Evolutionary conservation across 768 basidiomycete genomes (phyloP).

Genomic region (Fomitopsis pulvina): DNA sequence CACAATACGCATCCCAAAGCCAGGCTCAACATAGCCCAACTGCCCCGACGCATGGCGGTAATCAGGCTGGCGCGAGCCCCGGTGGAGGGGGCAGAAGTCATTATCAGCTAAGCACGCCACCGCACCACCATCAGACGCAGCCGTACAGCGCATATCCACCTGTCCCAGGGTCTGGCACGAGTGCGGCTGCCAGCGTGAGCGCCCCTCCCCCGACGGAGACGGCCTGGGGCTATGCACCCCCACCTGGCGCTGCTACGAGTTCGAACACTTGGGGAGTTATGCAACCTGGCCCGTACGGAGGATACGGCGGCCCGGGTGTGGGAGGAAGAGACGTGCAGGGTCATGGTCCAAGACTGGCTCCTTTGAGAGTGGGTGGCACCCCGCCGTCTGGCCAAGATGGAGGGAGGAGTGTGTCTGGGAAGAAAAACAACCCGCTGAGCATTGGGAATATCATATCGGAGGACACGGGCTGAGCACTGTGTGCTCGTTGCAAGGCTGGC

Average conservation of each 20-base stretch:
- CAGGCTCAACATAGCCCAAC: slow-evolving; percentile 21
- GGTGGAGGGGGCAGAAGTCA: slow-evolving; percentile 5
- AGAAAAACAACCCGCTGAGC: slow-evolving; percentile 27
- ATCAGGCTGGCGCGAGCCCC: not conserved
- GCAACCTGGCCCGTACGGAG: not conserved
- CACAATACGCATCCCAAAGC: slow-evolving; percentile 19
- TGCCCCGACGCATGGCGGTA: slow-evolving; percentile 13
- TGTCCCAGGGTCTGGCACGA: slow-evolving; percentile 9
- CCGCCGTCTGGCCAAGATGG: slow-evolving; percentile 8
- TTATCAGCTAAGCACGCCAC: slow-evolving; percentile 22
- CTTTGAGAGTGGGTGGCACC: slow-evolving; percentile 30
- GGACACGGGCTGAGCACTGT: slow-evolving; percentile 13
- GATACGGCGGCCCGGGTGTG: slow-evolving; percentile 17
- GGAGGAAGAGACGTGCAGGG: slow-evolving; percentile 26
- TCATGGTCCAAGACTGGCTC: slow-evolving; percentile 45
- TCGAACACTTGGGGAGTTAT: not conserved
- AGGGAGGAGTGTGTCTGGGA: slow-evolving; percentile 6
- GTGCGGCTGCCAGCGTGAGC: slow-evolving; percentile 7
- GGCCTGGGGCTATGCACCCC: slow-evolving; percentile 2
- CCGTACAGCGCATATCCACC: slow-evolving; percentile 22
- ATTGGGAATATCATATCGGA: slow-evolving; percentile 25
- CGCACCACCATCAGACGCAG: slow-evolving; percentile 15
- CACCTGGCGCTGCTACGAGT: not conserved
- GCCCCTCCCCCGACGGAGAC: slow-evolving; percentile 8
- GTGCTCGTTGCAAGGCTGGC: not conserved